Evolutionary conservation across 148 eudicot genomes (phyloP).

Genomic region (Amaranthus hypochondriacus): DNA sequence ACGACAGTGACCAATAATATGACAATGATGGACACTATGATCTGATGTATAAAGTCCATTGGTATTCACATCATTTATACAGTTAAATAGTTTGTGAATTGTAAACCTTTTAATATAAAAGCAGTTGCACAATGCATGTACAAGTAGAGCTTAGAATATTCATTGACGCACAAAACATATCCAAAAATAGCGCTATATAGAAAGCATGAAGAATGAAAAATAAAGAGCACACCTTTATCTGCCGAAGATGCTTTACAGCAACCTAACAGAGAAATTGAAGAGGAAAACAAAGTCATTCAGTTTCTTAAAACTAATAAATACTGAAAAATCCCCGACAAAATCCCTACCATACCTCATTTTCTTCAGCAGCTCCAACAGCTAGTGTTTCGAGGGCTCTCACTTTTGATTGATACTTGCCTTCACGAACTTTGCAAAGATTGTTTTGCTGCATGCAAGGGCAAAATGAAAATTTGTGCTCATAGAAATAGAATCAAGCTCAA

Average conservation of each 20-base stretch:
- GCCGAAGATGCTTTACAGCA: slow-evolving; percentile 65
- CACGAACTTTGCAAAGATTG: slow-evolving; percentile 60
- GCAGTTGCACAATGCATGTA: background rate
- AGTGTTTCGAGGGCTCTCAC: slow-evolving; percentile 78
- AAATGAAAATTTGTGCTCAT: slow-evolving; percentile 13
- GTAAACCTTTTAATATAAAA: background rate
- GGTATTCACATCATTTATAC: background rate
- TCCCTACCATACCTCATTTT: slow-evolving; percentile 61
- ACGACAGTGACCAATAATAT: background rate
- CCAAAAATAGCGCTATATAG: background rate
- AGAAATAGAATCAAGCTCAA: background rate
- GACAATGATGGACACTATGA: background rate
- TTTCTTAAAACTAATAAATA: background rate
- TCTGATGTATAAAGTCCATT: background rate
- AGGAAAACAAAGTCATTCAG: slow-evolving; percentile 8
- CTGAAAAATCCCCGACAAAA: background rate
- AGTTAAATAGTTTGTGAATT: background rate
- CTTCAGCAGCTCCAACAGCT: slow-evolving; percentile 73
- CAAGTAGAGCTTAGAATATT: background rate
- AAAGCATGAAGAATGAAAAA: slow-evolving; percentile 18
- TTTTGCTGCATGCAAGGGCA: slow-evolving; percentile 58
- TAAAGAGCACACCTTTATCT: slow-evolving; percentile 54
- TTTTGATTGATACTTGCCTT: slow-evolving; percentile 68
- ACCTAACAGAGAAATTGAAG: slow-evolving; percentile 39
- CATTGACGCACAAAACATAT: slow-evolving; percentile 8